Conservation (phyloP, 2,329 filamentous ascomycete genomes). For the Diplodia sapinea region DNA sequence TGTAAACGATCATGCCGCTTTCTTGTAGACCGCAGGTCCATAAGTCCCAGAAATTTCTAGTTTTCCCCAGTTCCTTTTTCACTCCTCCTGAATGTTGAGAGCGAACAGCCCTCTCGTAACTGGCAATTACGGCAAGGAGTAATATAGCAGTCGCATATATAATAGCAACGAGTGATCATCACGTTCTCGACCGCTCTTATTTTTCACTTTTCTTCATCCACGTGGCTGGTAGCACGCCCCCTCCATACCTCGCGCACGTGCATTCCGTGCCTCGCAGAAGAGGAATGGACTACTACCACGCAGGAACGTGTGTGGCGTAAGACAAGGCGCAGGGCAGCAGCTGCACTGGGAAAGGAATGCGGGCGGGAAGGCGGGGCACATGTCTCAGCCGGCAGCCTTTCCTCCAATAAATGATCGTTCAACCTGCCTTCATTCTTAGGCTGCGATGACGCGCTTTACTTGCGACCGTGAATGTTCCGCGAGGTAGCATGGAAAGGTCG, state of each 20-base stretch:
- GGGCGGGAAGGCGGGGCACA: background rate
- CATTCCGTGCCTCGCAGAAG: background rate
- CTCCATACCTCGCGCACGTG: background rate
- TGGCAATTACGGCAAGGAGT: background rate
- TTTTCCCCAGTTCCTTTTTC: background rate
- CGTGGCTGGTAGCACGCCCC: background rate
- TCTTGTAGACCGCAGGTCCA: no score
- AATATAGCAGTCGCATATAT: background rate
- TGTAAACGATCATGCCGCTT: no score
- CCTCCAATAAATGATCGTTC: no score
- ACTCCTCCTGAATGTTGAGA: no score
- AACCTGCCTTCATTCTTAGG: no score
- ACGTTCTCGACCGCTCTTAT: no score
- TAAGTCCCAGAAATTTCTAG: no score
- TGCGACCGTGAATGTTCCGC: no score
- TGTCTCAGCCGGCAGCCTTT: no score
- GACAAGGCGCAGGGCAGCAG: background rate
- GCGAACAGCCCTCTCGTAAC: no score
- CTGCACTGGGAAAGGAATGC: background rate
- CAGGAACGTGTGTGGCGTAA: background rate
- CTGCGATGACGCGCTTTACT: no score
- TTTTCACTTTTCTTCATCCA: background rate
- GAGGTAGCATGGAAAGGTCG: no score
- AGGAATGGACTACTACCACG: background rate
- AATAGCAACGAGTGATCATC: background rate